Percentiles rank a stretch among this genome's conserved stretches.
Conservation (phyloP, 164 flowering plant genomes). For the Liquidambar formosana region DNA sequence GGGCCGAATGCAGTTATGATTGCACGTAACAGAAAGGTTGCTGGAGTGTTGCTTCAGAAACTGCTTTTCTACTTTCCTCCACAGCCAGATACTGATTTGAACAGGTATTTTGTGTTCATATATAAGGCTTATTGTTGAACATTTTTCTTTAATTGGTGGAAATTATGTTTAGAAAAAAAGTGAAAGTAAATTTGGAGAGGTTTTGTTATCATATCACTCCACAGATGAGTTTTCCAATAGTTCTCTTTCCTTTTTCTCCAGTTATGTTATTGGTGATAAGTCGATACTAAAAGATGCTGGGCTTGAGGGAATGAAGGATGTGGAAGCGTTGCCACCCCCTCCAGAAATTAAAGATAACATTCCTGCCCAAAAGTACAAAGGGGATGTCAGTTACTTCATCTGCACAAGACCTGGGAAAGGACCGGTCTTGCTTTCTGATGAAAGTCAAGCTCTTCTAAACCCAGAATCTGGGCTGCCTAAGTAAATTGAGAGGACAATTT, state of each 20-base stretch:
- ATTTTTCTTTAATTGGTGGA: not conserved
- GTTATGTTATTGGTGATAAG: slow-evolving; percentile 84
- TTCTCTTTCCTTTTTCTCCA: slow-evolving; percentile 23
- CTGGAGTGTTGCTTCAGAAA: slow-evolving; percentile 58
- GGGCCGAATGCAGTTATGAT: slow-evolving; percentile 94
- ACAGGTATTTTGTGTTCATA: slow-evolving; percentile 31
- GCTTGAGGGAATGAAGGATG: slow-evolving; percentile 49
- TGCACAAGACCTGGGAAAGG: slow-evolving; percentile 94
- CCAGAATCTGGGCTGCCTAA: slow-evolving; percentile 82
- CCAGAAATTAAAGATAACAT: slow-evolving; percentile 58
- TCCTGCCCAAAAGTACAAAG: slow-evolving; percentile 44
- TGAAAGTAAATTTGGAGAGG: not conserved
- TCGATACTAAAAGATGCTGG: slow-evolving; percentile 87
- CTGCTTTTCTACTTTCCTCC: slow-evolving; percentile 72
- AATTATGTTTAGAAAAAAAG: not conserved
- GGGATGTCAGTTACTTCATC: slow-evolving; percentile 89
- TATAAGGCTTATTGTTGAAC: not conserved
- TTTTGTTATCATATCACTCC: not conserved
- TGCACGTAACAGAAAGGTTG: slow-evolving; percentile 62
- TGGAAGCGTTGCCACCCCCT: slow-evolving; percentile 72
- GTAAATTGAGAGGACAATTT: slow-evolving; percentile 16
- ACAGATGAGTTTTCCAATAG: not conserved
- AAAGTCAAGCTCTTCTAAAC: slow-evolving; percentile 69
- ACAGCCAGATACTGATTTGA: slow-evolving; percentile 41
- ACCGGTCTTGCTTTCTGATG: slow-evolving; percentile 64